Percentiles rank a stretch among this genome's conserved stretches.
phyloP scores from a whole-genome alignment of 257 asterid genomes.

The Forsythia viridissima region DNA sequence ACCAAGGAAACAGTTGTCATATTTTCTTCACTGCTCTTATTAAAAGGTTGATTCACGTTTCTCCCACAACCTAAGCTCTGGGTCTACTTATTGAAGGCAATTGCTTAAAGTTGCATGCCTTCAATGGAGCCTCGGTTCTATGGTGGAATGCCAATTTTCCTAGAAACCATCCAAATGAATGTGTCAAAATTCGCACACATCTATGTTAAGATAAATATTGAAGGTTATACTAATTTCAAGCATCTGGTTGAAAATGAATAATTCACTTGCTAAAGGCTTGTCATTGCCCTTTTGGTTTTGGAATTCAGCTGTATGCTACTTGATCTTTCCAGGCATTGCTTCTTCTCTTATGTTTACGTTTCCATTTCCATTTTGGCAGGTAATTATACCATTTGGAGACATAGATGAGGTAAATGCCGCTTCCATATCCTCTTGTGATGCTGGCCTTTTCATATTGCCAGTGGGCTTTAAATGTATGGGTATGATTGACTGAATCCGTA shows the following conservation, averaged over 20 bases:
- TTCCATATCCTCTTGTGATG: slow-evolving; percentile 25
- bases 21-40: slow-evolving; percentile 14
- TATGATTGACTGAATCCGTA: slow-evolving; percentile 25
- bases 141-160: not conserved
- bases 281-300: slow-evolving; percentile 21
- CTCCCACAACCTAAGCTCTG: not conserved
- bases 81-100: not conserved
- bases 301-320: not conserved
- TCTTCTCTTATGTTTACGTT: slow-evolving; percentile 23
- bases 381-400: slow-evolving; percentile 82
- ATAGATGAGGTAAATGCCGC: slow-evolving; percentile 74
- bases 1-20: not conserved
- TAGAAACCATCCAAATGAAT: not conserved
- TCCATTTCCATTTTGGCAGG: slow-evolving; percentile 53
- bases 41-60: slow-evolving; percentile 1
- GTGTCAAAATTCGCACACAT: not conserved
- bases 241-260: not conserved
- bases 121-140: not conserved
- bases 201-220: not conserved
- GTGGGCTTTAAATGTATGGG: slow-evolving; percentile 21
- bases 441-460: slow-evolving; percentile 17
- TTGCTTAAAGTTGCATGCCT: not conserved
- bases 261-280: not conserved
- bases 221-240: not conserved
- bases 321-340: slow-evolving; percentile 14